Percentiles rank a stretch among this genome's conserved stretches.
phyloP scores from a whole-genome alignment of 1,284 basidiomycete species.

The Sporisorium graminicola region DNA sequence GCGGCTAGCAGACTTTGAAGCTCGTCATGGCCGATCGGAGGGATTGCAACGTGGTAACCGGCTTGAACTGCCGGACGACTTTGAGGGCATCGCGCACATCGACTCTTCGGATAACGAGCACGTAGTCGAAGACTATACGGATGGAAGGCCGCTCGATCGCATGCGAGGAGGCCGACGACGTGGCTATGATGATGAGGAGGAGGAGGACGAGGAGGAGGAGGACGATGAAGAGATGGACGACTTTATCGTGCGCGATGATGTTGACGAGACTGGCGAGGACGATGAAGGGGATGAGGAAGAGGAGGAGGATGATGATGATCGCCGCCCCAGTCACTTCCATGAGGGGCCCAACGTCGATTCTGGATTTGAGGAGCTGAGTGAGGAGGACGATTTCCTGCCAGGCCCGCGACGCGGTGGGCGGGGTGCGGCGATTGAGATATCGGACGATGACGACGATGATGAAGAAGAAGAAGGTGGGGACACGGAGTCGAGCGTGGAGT shows the following conservation, averaged over 20 bases:
- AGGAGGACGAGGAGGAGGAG: neutral
- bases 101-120: constrained; percentile 19
- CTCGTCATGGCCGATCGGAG: constrained; percentile 20
- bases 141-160: neutral
- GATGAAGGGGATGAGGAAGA: neutral
- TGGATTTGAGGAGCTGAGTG: constrained; percentile 4
- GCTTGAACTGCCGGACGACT: constrained; percentile 12
- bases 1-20: constrained; percentile 27
- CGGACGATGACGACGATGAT: constrained; percentile 29
- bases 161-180: neutral
- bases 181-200: constrained; percentile 5
- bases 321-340: too few species aligned
- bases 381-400: constrained; percentile 39
- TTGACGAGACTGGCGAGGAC: neutral
- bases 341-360: too few species aligned
- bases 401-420: constrained; percentile 26
- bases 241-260: constrained; percentile 34
- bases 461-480: constrained; percentile 4
- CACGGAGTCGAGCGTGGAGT: constrained; percentile 34
- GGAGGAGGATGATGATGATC: constrained; percentile 3
- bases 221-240: constrained; percentile 45
- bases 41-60: constrained; percentile 11
- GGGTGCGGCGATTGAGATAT: constrained; percentile 35
- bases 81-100: neutral
- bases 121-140: constrained; percentile 4